phyloP scores from a whole-genome alignment of 176 grass and related monocot species.

The Pontederia crassipes region DNA sequence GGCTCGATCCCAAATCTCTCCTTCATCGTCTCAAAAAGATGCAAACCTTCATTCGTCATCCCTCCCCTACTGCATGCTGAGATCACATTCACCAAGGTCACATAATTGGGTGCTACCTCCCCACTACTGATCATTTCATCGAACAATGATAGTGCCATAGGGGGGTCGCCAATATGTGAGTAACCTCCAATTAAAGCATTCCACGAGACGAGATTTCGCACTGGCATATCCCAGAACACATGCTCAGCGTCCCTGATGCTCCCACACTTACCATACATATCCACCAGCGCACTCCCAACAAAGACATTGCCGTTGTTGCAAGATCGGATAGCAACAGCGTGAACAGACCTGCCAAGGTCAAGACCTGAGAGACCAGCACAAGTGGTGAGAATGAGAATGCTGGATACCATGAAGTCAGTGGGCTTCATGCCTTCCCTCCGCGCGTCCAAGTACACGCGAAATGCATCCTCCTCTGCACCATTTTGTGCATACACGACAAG shows the following conservation, averaged over 20 bases:
- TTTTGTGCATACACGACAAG: constrained; percentile 51
- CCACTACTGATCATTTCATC: constrained; percentile 43
- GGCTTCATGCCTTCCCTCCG: constrained; percentile 52
- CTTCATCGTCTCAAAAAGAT: constrained; percentile 61
- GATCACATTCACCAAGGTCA: constrained; percentile 62
- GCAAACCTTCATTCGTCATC: constrained; percentile 47
- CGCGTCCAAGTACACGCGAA: constrained; percentile 40
- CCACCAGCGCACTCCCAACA: constrained; percentile 58
- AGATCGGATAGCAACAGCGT: constrained; percentile 44
- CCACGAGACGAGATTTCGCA: constrained; percentile 56
- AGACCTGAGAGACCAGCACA: constrained; percentile 59
- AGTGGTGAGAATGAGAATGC: constrained; percentile 63
- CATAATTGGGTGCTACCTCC: constrained; percentile 46
- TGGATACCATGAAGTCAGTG: constrained; percentile 64
- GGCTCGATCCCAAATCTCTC: constrained; percentile 58
- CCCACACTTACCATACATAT: constrained; percentile 83
- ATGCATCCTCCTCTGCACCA: constrained; percentile 54
- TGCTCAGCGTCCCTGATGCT: constrained; percentile 38
- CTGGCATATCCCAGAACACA: constrained; percentile 41
- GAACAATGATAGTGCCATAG: constrained; percentile 44
- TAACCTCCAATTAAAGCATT: constrained; percentile 65
- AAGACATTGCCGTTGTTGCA: constrained; percentile 55
- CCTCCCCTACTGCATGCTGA: constrained; percentile 70
- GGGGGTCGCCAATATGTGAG: constrained; percentile 50
- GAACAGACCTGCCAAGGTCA: constrained; percentile 48